Conservation (phyloP, 2,329 filamentous ascomycete genomes). For the Pseudogymnoascus sp. region DNA sequence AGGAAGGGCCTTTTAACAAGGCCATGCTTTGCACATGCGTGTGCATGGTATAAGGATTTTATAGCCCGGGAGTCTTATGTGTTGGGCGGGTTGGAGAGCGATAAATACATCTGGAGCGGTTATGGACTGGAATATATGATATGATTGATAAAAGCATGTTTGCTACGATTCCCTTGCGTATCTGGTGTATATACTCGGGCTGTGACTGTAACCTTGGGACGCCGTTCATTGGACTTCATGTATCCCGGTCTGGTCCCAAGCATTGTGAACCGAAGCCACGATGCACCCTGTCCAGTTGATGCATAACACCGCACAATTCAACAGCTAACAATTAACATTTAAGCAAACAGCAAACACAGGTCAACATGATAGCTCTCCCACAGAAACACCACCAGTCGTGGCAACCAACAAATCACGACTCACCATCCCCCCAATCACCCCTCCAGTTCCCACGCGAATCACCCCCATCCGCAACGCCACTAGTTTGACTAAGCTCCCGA, state of each 20-base stretch:
- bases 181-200: background rate
- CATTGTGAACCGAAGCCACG: background rate
- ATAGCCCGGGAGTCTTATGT: background rate
- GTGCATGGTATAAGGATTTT: background rate
- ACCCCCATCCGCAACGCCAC: background rate
- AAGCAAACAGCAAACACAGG: background rate
- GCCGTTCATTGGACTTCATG: background rate
- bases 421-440: background rate
- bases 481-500: constrained; percentile 1
- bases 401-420: background rate
- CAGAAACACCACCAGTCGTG: background rate
- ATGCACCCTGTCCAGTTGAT: background rate
- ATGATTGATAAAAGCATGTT: background rate
- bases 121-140: background rate
- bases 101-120: background rate
- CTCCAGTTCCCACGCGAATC: background rate
- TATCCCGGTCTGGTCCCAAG: background rate
- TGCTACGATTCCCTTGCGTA: background rate
- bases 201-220: background rate
- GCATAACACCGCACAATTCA: background rate
- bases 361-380: background rate
- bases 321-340: background rate
- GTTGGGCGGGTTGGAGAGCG: background rate
- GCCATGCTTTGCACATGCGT: background rate
- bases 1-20: background rate